Evolutionary conservation across 148 eudicot genomes (phyloP), one percentile per base, ranked within the genome.

Genomic region (Cornus controversa): DNA sequence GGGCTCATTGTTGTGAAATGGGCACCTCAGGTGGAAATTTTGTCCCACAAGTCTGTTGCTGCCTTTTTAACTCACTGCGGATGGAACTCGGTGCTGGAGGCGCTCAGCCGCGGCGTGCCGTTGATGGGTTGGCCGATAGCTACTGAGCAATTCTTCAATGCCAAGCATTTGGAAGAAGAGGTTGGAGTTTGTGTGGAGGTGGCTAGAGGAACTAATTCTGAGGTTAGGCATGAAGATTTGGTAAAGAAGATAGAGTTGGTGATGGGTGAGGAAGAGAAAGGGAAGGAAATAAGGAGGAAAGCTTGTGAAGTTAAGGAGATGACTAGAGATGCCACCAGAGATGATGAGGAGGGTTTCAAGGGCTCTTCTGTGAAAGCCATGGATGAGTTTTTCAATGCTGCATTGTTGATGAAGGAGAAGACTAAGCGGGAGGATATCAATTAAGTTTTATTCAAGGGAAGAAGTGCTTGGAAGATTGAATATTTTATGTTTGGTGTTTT

Each of bases 71-170:
- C 82, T 28, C 91, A 90, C 34, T 89, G 92, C 28, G 91, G 94
- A 27, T 90, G 94, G 94, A 90, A 89, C 70, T 90, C 94, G 36
- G 82, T 81, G 2, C 81, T 90, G 18, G 91, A 90, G 78, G 73
- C 89, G 10, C 85, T 90, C 2, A 75, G 81, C 40, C 47, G 65
- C n/a, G 92, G 91, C 5, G 88, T 90, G 71, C 86, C 90, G 31
- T 10, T 91, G 13, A 69, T 91, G 0, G 86, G 90, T 18, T 91
- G 92, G 94, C 92, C 94, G 9, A 84, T 91, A 86, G 89, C 84
- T 0, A 89, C 81, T 0, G 94, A 91, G 81, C 94, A 91, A 66
- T 87, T 87, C 71, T 87, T 79, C 74, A 89, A 87, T 75, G 83
- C 82, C 7, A 91, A 87, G 83, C 40, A 82, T 20, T 45, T 89